Percentiles rank a stretch among this genome's conserved stretches.
Evolutionary conservation across 176 grass and related monocot genomes (phyloP).

Genomic region (Ananas comosus): DNA sequence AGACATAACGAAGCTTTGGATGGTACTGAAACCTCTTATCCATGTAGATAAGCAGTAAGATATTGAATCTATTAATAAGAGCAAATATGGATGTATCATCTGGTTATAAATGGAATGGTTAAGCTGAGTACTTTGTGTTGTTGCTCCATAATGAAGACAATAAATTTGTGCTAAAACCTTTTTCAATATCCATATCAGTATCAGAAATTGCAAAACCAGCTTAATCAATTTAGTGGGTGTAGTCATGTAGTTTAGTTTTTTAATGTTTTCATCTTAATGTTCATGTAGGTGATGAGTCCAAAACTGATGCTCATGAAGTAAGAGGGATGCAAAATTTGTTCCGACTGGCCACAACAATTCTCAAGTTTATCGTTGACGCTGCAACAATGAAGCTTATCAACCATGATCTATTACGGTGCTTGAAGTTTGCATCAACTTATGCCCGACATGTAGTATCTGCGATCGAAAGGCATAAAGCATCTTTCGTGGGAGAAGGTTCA

Average conservation of each 20-base stretch:
- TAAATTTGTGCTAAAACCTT: not conserved
- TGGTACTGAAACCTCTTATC: slow-evolving; percentile 23
- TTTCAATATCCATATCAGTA: not conserved
- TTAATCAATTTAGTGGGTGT: not conserved
- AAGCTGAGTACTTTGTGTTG: not conserved
- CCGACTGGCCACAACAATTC: slow-evolving; percentile 49
- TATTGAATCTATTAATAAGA: not conserved
- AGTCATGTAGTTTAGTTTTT: not conserved
- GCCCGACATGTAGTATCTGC: slow-evolving; percentile 39
- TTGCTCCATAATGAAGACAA: not conserved
- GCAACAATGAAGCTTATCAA: slow-evolving; percentile 30
- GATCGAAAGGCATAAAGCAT: slow-evolving; percentile 35
- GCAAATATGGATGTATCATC: not conserved
- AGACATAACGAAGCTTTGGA: slow-evolving; percentile 32
- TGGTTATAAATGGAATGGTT: not conserved
- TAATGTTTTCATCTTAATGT: slow-evolving; percentile 13
- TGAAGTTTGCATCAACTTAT: slow-evolving; percentile 55
- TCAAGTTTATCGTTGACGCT: slow-evolving; percentile 63
- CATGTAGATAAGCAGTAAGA: slow-evolving; percentile 3
- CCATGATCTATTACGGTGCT: slow-evolving; percentile 46
- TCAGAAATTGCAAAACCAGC: not conserved
- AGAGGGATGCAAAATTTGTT: slow-evolving; percentile 36
- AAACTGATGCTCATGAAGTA: slow-evolving; percentile 14
- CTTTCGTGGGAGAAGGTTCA: slow-evolving; percentile 38
- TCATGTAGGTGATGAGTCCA: slow-evolving; percentile 32